Conservation (phyloP, 2,329 filamentous ascomycete genomes). For the Talaromyces sp. region DNA sequence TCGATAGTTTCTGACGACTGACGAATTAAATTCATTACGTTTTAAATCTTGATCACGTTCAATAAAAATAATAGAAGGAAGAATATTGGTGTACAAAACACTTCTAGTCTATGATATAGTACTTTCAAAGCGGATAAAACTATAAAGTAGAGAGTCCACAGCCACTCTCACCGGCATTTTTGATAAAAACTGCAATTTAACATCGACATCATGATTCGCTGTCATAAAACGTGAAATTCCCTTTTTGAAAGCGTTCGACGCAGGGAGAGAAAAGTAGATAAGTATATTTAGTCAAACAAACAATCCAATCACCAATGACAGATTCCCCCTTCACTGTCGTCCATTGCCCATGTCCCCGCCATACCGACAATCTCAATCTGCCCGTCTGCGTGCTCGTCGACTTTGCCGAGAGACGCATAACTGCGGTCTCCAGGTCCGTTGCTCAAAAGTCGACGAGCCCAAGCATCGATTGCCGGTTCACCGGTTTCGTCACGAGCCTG, state of each 20-base stretch:
- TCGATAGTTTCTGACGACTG: neutral
- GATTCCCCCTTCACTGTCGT: conserved; percentile 65
- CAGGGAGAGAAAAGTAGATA: neutral
- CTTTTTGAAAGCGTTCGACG: neutral
- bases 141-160: neutral
- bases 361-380: conserved; percentile 61
- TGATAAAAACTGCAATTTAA: neutral
- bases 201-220: neutral
- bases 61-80: neutral
- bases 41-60: neutral
- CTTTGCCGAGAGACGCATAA: conserved; percentile 44
- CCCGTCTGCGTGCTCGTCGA: conserved; percentile 49
- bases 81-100: neutral
- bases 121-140: neutral
- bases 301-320: conserved; percentile 44
- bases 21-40: neutral
- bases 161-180: neutral
- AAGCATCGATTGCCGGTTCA: conserved; percentile 73
- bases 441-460: conserved; percentile 54
- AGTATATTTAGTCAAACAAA: neutral
- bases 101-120: neutral
- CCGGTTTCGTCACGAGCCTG: conserved; percentile 95
- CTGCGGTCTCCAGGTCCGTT: conserved; percentile 39
- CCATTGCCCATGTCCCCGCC: conserved; percentile 82
- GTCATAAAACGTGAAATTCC: neutral